Conservation (phyloP, 352 stramenopile species). For the Phytophthora sojae region DNA sequence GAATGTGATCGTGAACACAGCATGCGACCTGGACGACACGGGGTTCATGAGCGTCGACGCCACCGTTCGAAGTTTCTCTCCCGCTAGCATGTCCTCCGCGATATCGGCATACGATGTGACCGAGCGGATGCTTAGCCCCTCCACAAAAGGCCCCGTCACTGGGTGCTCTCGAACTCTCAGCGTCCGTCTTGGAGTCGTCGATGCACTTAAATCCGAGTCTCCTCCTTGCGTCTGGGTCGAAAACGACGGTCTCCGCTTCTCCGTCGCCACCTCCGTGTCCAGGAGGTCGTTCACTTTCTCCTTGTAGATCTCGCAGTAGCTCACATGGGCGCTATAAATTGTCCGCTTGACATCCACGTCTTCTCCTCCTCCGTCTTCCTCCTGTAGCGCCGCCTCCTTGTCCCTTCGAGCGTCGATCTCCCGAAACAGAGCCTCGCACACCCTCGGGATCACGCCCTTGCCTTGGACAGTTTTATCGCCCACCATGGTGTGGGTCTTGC, state of each 20-base stretch:
- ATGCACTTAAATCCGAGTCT: constrained; percentile 11
- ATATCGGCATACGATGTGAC: constrained; percentile 88
- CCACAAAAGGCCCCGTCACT: constrained; percentile 85
- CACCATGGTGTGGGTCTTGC: constrained; percentile 89
- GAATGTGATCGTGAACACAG: constrained; percentile 97
- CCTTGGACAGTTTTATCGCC: constrained; percentile 64
- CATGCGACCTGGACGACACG: constrained; percentile 95
- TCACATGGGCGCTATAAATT: constrained; percentile 65
- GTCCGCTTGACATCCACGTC: constrained; percentile 28
- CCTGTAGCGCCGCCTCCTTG: constrained; percentile 28
- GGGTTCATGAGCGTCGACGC: constrained; percentile 97
- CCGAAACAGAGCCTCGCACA: constrained; percentile 82
- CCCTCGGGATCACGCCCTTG: constrained; percentile 80
- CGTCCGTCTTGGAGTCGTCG: constrained; percentile 21
- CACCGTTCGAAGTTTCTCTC: constrained; percentile 95
- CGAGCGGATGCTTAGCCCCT: constrained; percentile 70
- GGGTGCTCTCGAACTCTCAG: constrained; percentile 87
- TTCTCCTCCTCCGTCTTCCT: constrained; percentile 10
- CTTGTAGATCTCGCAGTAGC: constrained; percentile 91
- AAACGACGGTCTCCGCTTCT: constrained; percentile 42
- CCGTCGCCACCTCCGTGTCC: constrained; percentile 32
- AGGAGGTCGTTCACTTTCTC: constrained; percentile 90
- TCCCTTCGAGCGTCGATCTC: constrained; percentile 62
- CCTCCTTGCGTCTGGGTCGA: constrained; percentile 23
- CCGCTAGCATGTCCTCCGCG: constrained; percentile 77